Conservation (phyloP, 2,329 filamentous ascomycete species). For the Hirsutella rhossiliensis region DNA sequence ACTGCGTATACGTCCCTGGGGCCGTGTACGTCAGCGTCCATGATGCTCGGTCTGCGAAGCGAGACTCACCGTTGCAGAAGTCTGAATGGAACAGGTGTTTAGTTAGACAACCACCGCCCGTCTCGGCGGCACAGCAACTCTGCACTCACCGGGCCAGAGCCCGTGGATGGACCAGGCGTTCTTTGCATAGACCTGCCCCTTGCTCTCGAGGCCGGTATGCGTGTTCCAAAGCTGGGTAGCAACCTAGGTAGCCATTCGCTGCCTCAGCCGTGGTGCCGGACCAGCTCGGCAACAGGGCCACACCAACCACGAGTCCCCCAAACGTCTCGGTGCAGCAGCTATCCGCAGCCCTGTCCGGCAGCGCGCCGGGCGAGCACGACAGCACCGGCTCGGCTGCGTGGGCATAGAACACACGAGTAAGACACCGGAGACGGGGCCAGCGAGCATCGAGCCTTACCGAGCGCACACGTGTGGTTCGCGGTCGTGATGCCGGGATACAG, state of each 20-base stretch:
- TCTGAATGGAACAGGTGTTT: conserved; percentile 13
- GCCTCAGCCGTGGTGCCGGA: not conserved
- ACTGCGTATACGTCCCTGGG: conserved; percentile 50
- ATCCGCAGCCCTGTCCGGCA: conserved; percentile 32
- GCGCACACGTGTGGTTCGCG: conserved; percentile 43
- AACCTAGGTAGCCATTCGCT: conserved; percentile 19
- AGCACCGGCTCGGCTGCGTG: conserved; percentile 15
- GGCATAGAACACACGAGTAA: not conserved
- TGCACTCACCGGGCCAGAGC: conserved; percentile 33
- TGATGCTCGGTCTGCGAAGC: not conserved
- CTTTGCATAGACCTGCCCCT: conserved; percentile 45
- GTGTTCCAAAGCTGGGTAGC: conserved; percentile 54
- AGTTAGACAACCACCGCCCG: not conserved
- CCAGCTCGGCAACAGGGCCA: not conserved
- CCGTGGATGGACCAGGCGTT: conserved; percentile 49
- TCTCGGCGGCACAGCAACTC: too few species aligned
- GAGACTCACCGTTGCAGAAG: conserved; percentile 28
- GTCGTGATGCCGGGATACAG: conserved; percentile 32
- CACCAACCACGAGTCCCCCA: conserved; percentile 40
- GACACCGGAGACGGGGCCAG: not conserved
- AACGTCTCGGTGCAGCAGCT: conserved; percentile 55
- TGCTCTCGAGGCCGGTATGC: conserved; percentile 45
- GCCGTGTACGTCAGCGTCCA: too few species aligned
- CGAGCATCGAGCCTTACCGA: conserved; percentile 30
- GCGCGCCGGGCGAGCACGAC: conserved; percentile 36